These are phyloP conservation scores for Arthrocladium fulminans DNA, from an alignment of 2,329 filamentous ascomycete species.

Conservation along the genomic window DNA sequence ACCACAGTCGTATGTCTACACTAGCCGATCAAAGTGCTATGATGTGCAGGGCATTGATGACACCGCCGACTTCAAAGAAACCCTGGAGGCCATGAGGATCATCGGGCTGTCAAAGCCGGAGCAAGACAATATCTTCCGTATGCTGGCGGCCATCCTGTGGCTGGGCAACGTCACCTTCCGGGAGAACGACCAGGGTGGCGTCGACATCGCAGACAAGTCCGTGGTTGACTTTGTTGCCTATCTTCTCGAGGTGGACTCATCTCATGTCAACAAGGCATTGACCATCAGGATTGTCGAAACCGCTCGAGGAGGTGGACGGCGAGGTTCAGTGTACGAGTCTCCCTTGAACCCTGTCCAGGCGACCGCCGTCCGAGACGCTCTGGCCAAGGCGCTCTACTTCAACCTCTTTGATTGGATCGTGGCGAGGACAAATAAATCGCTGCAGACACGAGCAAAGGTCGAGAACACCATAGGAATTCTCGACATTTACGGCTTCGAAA, in stretches of 20 bases:
- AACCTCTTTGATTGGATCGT: conserved; percentile 99
- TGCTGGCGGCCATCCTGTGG: conserved; percentile 87
- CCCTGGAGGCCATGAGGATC: conserved; percentile 84
- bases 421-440: conserved; percentile 75
- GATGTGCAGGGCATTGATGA: conserved; percentile 94
- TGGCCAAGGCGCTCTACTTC: conserved; percentile 93
- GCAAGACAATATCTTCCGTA: conserved; percentile 93
- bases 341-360: conserved; percentile 85
- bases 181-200: conserved; percentile 84
- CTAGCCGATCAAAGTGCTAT: conserved; percentile 86
- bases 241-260: conserved; percentile 75
- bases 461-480: conserved; percentile 88
- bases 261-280: conserved; percentile 73
- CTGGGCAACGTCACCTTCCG: conserved; percentile 85
- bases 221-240: conserved; percentile 94
- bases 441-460: conserved; percentile 67
- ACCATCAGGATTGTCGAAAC: conserved; percentile 79
- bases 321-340: conserved; percentile 60
- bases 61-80: conserved; percentile 77
- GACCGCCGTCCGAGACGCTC: conserved; percentile 73
- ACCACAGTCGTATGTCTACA: conserved; percentile 88
- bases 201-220: conserved; percentile 75
- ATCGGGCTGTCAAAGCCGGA: conserved; percentile 83
- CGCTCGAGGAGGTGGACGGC: conserved; percentile 50
- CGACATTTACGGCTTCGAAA: conserved; percentile 98